phyloP scores from a whole-genome alignment of 2,329 filamentous ascomycete genomes.

The Alternaria solani region DNA sequence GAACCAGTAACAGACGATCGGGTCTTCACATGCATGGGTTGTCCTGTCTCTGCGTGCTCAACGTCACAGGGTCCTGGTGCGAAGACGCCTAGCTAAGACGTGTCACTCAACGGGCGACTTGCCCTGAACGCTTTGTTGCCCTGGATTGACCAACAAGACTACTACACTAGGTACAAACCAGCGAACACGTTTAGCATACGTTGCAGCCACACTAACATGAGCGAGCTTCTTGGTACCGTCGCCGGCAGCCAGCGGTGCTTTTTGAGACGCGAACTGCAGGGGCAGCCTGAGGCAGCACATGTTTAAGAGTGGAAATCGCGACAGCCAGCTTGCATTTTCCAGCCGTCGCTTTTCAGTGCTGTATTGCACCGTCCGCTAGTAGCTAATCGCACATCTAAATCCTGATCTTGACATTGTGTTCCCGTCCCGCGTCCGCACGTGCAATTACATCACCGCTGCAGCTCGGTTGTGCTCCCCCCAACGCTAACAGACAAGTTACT shows the following conservation, averaged over 20 bases:
- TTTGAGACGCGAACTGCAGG: constrained; percentile 4
- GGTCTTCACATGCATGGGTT: constrained; percentile 1
- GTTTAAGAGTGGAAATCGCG: neutral
- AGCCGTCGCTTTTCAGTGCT: neutral
- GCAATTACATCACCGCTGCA: constrained; percentile 39
- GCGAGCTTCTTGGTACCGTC: neutral
- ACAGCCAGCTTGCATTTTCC: neutral
- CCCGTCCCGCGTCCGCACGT: constrained; percentile 36
- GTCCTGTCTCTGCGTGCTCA: neutral
- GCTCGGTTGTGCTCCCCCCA: constrained; percentile 29
- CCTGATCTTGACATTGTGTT: constrained; percentile 18
- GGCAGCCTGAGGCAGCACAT: constrained; percentile 11
- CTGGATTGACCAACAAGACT: no score
- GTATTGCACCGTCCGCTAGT: neutral
- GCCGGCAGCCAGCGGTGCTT: neutral
- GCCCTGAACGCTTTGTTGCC: neutral
- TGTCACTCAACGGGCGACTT: neutral
- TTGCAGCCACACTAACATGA: neutral
- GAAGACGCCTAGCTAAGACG: neutral
- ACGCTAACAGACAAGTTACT: constrained; percentile 20
- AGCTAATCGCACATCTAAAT: constrained; percentile 10
- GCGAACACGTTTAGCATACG: neutral
- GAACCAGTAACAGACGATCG: neutral
- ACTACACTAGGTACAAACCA: neutral
- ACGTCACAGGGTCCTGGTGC: neutral